Evolutionary conservation across 495 filamentous ascomycete genomes (phyloP), one percentile per base, ranked within the genome.

Genomic region (Cercophora sp.): DNA sequence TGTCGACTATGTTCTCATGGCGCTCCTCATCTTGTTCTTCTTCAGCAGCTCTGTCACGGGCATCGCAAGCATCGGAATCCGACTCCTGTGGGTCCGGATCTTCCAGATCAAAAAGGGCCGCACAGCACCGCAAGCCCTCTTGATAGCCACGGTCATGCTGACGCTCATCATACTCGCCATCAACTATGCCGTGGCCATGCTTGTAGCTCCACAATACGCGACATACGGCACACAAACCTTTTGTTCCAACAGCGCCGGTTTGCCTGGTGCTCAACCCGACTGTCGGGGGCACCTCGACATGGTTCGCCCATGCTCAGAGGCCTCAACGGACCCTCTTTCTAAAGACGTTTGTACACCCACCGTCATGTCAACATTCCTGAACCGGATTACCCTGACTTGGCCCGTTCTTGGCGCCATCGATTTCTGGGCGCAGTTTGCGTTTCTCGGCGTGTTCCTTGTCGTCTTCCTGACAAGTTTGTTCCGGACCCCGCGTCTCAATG

Each of bases 371-470:
- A 96, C 88, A 0, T 96, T 98, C 71, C 73, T 97, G 48, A 96
- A 98, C 65, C 84, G 91, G 25, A 79, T 96, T 31, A 94, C 88
- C n/a, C 73, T 97, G 54, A 93, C 92, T 70, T 98, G 90, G 76
- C 92, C 94, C 13, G 87, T 96, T 62, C 96, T 98, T 69, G 93
- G 93, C n/a, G 86, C 82, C 27, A 75, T 97, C 10, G 79, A 86
- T 52, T 98, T 97, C 71, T 97, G 91, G 91, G 87, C 88, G 0
- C 94, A 97, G 63, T 96, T 96, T 60, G 83, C 77, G 10, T 97
- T 97, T 70, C 69, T 97, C 39, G 89, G 75, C 16, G 74, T 96
- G 11, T 96, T 93, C 70, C 62, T 94, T 6, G 70, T 94, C 46
- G 80, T 93, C 24, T 84, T 91, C 54, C 34, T 88, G 27, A 85